These are phyloP conservation scores for Lachancea sp. DNA, from an alignment of 805 yeast species.

Conservation along the genomic window DNA sequence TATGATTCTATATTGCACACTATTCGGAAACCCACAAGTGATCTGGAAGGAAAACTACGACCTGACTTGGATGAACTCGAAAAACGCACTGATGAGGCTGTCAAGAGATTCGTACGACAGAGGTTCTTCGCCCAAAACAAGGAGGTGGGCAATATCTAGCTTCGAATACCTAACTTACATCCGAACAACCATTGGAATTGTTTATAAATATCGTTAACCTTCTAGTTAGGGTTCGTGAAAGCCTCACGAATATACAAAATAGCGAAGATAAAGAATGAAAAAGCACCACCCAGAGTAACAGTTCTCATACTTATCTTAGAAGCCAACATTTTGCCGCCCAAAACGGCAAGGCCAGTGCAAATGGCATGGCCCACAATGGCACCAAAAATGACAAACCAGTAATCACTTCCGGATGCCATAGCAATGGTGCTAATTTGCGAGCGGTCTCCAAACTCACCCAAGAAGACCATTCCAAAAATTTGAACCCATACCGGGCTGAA, in stretches of 20 bases:
- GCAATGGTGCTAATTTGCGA: slow-evolving; percentile 98
- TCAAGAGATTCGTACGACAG: slow-evolving; percentile 36
- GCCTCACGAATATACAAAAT: slow-evolving; percentile 74
- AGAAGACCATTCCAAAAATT: slow-evolving; percentile 89
- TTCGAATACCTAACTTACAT: background rate
- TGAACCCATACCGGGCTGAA: slow-evolving; percentile 90
- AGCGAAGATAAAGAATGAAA: slow-evolving; percentile 79
- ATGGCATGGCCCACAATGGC: slow-evolving; percentile 83
- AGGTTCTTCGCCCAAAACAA: slow-evolving; percentile 18
- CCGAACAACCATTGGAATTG: background rate
- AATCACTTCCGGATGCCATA: slow-evolving; percentile 94
- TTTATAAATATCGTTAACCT: background rate
- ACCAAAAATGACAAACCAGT: slow-evolving; percentile 83
- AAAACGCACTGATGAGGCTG: slow-evolving; percentile 38
- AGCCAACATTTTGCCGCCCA: slow-evolving; percentile 89
- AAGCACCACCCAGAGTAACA: slow-evolving; percentile 86
- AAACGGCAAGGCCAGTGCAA: slow-evolving; percentile 85
- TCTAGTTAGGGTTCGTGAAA: slow-evolving; percentile 15
- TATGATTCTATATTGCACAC: background rate
- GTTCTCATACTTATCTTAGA: slow-evolving; percentile 84
- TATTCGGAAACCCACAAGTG: slow-evolving; percentile 3
- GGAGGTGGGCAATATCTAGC: slow-evolving; percentile 1
- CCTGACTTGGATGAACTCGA: slow-evolving; percentile 36
- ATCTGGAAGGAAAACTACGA: slow-evolving; percentile 36
- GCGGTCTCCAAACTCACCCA: slow-evolving; percentile 99